These are phyloP conservation scores for Naganishia onofrii DNA, from an alignment of 768 basidiomycete species.

Conservation along the genomic window DNA sequence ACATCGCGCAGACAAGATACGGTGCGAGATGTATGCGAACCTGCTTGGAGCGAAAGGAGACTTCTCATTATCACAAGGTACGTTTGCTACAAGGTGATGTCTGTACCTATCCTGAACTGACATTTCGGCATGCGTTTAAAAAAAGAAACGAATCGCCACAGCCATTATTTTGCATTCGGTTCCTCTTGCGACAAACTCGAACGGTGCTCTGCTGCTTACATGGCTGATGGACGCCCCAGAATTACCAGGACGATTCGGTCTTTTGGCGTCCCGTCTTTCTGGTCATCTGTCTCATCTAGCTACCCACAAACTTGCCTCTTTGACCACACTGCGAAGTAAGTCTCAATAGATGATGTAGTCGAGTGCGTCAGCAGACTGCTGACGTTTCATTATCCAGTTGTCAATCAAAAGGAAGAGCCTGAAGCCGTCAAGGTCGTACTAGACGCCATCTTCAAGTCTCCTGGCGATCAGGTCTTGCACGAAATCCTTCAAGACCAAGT, in stretches of 20 bases:
- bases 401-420: constrained; percentile 92
- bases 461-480: constrained; percentile 81
- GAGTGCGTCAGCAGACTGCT: constrained; percentile 2
- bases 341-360: neutral
- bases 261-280: constrained; percentile 91
- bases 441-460: constrained; percentile 84
- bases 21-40: constrained; percentile 97
- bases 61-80: constrained; percentile 77
- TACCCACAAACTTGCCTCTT: constrained; percentile 93
- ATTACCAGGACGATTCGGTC: constrained; percentile 90
- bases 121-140: too few relatives aligned
- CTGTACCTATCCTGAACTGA: neutral
- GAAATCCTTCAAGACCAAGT: constrained; percentile 96
- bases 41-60: constrained; percentile 85
- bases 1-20: constrained; percentile 94
- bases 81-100: constrained; percentile 20
- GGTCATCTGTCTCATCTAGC: constrained; percentile 95
- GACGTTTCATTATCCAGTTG: constrained; percentile 53
- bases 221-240: constrained; percentile 95
- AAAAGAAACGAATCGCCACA: constrained; percentile 80
- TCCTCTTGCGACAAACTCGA: constrained; percentile 93
- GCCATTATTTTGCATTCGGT: constrained; percentile 95
- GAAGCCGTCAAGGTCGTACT: constrained; percentile 82
- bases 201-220: constrained; percentile 89
- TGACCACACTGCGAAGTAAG: constrained; percentile 78